phyloP scores from a whole-genome alignment of 805 yeast species.

The Candida tallmaniae region DNA sequence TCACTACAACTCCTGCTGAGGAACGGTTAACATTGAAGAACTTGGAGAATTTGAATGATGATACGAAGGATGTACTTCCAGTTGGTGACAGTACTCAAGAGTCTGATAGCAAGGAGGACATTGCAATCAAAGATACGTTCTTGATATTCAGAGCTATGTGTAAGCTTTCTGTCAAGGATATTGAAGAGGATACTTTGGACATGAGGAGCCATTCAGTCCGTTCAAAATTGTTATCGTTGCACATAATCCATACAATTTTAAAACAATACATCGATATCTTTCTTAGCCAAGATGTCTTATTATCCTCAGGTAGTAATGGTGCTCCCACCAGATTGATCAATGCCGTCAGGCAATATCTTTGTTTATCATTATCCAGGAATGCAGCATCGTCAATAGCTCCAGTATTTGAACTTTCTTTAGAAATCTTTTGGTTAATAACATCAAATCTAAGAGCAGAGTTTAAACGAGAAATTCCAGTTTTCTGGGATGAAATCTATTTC shows the following conservation, averaged over 20 bases:
- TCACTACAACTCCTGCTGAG: conserved; percentile 9
- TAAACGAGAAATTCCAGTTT: conserved; percentile 90
- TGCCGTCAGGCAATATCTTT: conserved; percentile 79
- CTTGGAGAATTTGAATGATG: conserved; percentile 53
- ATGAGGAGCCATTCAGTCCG: conserved; percentile 91
- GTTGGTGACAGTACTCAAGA: conserved; percentile 45
- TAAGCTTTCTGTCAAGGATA: conserved; percentile 77
- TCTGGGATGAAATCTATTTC: conserved; percentile 87
- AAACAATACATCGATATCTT: conserved; percentile 83
- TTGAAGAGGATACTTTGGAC: conserved; percentile 73
- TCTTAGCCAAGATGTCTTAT: conserved; percentile 50
- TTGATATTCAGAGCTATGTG: conserved; percentile 92
- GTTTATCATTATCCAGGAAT: conserved; percentile 80
- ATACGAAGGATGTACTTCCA: conserved; percentile 44
- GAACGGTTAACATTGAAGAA: conserved; percentile 53
- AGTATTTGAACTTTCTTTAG: conserved; percentile 85
- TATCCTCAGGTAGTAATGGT: conserved; percentile 45
- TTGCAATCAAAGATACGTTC: conserved; percentile 84
- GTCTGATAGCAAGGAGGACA: conserved; percentile 55
- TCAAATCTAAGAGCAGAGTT: conserved; percentile 82
- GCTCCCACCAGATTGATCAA: conserved; percentile 62
- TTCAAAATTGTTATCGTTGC: conserved; percentile 83
- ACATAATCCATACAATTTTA: conserved; percentile 79
- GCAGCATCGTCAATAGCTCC: conserved; percentile 91
- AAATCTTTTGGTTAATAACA: conserved; percentile 87